Evolutionary conservation across 1,284 basidiomycete species (phyloP).

Genomic region (Ceratobasidium sp.): DNA sequence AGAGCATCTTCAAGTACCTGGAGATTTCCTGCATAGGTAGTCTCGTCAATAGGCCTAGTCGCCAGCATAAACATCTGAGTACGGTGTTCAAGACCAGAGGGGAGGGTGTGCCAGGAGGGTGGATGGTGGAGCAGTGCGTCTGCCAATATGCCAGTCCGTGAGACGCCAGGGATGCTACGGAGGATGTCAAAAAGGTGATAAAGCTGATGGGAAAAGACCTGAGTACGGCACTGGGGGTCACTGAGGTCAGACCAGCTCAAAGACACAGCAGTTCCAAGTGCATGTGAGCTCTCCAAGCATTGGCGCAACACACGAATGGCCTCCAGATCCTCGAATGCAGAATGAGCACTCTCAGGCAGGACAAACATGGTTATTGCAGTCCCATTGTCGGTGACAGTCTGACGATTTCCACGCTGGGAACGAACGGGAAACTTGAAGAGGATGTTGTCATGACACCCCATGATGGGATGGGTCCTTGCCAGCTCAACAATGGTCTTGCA

Average conservation of each 20-base stretch:
- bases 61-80: neutral
- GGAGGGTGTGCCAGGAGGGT: neutral
- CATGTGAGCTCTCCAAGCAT: neutral
- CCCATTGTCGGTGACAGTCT: slow-evolving; percentile 13
- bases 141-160: neutral
- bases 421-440: neutral
- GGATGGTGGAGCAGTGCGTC: neutral
- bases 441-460: slow-evolving; percentile 25
- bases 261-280: neutral
- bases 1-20: neutral
- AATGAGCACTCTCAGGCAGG: neutral
- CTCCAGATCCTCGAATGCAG: slow-evolving; percentile 8
- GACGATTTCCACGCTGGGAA: slow-evolving; percentile 11
- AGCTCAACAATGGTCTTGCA: neutral
- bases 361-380: slow-evolving; percentile 16
- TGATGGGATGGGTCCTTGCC: neutral
- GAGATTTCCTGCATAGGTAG: neutral
- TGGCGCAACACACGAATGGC: neutral
- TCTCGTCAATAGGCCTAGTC: neutral
- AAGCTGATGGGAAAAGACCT: neutral
- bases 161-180: neutral
- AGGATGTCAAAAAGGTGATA: neutral
- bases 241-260: slow-evolving; percentile 6
- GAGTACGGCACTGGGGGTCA: neutral
- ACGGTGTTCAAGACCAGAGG: neutral